These are phyloP conservation scores for Fonsecaea monophora DNA, from an alignment of 2,329 filamentous ascomycete genomes.

Conservation along the genomic window DNA sequence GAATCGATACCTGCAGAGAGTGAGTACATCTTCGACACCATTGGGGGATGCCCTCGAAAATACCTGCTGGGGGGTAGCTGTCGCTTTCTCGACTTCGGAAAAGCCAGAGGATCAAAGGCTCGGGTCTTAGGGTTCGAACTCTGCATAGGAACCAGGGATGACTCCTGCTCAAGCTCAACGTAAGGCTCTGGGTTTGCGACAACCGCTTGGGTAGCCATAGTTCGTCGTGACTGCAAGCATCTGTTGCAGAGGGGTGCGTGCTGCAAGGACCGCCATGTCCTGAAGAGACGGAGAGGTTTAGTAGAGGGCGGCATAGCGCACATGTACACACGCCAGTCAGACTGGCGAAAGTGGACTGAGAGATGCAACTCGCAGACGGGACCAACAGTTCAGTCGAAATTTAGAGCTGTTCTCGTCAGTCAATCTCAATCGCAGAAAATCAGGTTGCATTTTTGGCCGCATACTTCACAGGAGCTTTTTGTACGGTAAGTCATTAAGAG, in stretches of 20 bases:
- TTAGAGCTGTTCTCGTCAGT: background rate
- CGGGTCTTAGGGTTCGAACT: slow-evolving; percentile 19
- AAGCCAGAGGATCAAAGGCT: slow-evolving; percentile 57
- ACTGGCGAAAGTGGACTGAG: background rate
- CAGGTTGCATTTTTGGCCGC: slow-evolving; percentile 11
- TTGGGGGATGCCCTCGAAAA: slow-evolving; percentile 7
- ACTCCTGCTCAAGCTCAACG: slow-evolving; percentile 33
- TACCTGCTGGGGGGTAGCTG: slow-evolving; percentile 52
- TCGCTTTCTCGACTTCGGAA: slow-evolving; percentile 49
- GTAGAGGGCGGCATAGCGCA: slow-evolving; percentile 25
- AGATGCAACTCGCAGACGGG: background rate
- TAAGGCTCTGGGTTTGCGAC: slow-evolving; percentile 15
- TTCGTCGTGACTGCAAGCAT: slow-evolving; percentile 50
- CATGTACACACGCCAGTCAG: background rate
- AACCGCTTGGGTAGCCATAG: slow-evolving; percentile 51
- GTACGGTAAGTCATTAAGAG: background rate
- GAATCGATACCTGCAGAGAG: slow-evolving; percentile 80
- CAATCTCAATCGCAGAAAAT: slow-evolving; percentile 9
- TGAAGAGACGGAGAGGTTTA: slow-evolving; percentile 20
- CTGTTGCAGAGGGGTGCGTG: slow-evolving; percentile 31
- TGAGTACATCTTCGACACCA: slow-evolving; percentile 4
- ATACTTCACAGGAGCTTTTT: background rate
- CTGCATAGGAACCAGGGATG: slow-evolving; percentile 27
- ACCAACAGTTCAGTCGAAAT: background rate
- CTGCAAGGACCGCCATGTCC: slow-evolving; percentile 26